Base-by-base conservation (phyloP, 148 eudicot genomes). In the Chenopodium formosanum region DNA sequence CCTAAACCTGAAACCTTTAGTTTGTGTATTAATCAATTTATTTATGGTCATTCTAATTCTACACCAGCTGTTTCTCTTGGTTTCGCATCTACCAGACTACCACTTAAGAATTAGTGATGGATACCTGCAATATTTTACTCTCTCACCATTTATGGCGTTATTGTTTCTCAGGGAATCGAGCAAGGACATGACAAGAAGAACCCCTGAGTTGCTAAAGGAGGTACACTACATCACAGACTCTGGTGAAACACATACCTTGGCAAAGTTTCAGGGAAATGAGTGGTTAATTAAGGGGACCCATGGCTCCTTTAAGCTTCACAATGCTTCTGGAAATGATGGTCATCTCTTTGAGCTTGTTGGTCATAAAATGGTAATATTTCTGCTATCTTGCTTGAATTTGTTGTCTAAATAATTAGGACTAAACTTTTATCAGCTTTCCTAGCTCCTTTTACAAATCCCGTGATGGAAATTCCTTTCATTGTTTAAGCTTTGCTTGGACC, bases 301-400 rank as follows among this genome's bases (percentile, higher is more conserved):
- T 74, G 91, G 97, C 87, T 78, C 94, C 40, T 86, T 92, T 63
- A 75, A 82, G 86, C 85, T 89, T 74, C 89, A 70, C 40, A 78
- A 74, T 40, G 65, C 73, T 34, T 68, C 78, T 53, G 85, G 87
- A 83, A 86, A 84, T 60, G 89, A 86, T 48, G 87, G 84, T 46
- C 85, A 84, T 80, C 86, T 92, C 83, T 91, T 92, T 77, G 94
- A 89, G 89, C 86, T 97, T 69, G 83, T 81, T 44, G 98, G 99
- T 53, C 83, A 87, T 65, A 87, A 71, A 76, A 87, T 81, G 88
- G 99, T 96, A 88, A 79, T 22, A 27, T 80, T 32, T 78, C 23
- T 85, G 34, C 66, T 70, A 50, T 65, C 25, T 78, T 66, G 46
- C 72, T 87, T 78, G 10, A 32, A 50, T 31, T 20, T 17, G 25